Percentiles rank a stretch among this genome's conserved stretches.
Evolutionary conservation across 176 grass and related monocot genomes (phyloP).

Genomic region (Elaeis guineensis): DNA sequence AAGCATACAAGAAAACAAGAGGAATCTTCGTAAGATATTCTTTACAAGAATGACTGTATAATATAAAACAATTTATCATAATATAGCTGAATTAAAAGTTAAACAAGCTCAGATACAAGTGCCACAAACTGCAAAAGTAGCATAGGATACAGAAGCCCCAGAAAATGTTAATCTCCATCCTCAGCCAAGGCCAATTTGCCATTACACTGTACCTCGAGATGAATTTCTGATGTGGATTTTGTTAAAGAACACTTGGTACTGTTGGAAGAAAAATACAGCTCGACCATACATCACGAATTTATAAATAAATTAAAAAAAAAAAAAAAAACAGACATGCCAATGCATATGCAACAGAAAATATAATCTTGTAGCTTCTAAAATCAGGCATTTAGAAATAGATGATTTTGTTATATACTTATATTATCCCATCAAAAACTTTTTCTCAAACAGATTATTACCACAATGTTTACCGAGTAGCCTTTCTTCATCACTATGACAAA

Average conservation of each 20-base stretch:
- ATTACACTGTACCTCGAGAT: constrained; percentile 31
- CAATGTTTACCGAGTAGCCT: too few relatives aligned
- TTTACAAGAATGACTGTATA: too few relatives aligned
- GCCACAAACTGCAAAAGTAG: constrained; percentile 11
- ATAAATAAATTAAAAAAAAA: neutral
- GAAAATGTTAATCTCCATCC: constrained; percentile 25
- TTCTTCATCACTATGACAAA: too few relatives aligned
- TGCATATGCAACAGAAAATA: neutral
- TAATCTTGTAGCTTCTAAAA: neutral
- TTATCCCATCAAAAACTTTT: too few relatives aligned
- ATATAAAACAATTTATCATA: too few relatives aligned
- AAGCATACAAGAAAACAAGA: too few relatives aligned
- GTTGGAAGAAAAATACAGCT: constrained; percentile 15
- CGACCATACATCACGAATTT: constrained; percentile 22
- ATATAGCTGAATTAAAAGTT: too few relatives aligned
- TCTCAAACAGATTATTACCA: too few relatives aligned
- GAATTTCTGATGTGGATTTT: constrained; percentile 29
- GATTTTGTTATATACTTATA: too few relatives aligned
- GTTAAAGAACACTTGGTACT: constrained; percentile 40
- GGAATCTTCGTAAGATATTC: too few relatives aligned
- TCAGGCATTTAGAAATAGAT: too few relatives aligned
- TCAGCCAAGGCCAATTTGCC: constrained; percentile 32
- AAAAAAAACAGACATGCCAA: constrained; percentile 5
- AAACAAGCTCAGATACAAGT: too few relatives aligned
- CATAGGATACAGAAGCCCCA: constrained; percentile 62